Base-by-base conservation (phyloP, 805 yeast species). In the Phaffomyces antillensis region DNA sequence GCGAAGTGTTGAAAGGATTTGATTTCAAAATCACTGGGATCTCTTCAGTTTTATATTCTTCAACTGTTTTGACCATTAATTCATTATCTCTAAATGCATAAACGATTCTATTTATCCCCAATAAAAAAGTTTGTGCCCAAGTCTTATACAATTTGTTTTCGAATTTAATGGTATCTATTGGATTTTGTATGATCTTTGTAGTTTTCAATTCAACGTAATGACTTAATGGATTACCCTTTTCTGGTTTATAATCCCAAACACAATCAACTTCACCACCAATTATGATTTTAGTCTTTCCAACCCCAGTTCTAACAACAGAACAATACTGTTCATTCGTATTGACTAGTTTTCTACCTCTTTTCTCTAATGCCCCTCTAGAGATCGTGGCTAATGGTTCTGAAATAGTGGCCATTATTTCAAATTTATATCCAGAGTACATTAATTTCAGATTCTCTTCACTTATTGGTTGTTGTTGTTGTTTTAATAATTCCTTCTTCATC, bases 231-330 rank as follows among this genome's bases (percentile, higher is more conserved):
- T 62, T 62, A 37, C 61, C 44, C 7, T 64, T 65, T 26, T 66
- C 72, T 3, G 90, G 88, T 51, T 81, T 76, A 55, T 77, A 87
- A 61, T 89, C 96, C 75, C 82, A 84, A 11, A 84, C 83, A 61
- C 96, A 84, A 63, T 91, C 98, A 18, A 91, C 86, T 65, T 93
- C 98, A 2, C 96, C 96, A 1, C 89, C 96, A 38, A 89, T 62
- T 7, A 86, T 61, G 37, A 88, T 64, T 50, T 75, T 77, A 17
- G 79, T 73, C 39, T 73, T 74, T 9, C 96, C 96, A 15, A 91
- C 79, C 3, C 96, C 95, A 0, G 96, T 83, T 53, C 76, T 75
- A 7, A 90, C 90, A n/a, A 91, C 83, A 0, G 87, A 74, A 39
- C 83, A 70, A 58, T 79, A 89, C 64, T 91, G 96, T 54, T 82